A percentile compares a stretch with the other conserved stretches of the same genome.
These are phyloP conservation scores for Pythium plurisporium DNA, from an alignment of 352 stramenopile genomes.

Conservation along the genomic window DNA sequence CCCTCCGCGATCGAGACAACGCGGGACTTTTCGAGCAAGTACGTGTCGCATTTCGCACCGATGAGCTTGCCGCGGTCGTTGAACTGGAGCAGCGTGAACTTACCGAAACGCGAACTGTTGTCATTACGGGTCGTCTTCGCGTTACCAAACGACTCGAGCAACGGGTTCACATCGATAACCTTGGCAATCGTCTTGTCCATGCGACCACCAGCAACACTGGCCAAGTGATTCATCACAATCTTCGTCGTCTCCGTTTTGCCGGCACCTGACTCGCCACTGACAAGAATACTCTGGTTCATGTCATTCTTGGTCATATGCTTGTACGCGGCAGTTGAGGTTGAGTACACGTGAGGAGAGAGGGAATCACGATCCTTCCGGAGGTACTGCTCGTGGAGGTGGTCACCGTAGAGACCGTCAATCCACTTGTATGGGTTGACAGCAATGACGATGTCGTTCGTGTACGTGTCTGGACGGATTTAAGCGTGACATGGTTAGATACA, in stretches of 20 bases:
- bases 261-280: constrained; percentile 83
- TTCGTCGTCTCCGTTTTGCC: constrained; percentile 98
- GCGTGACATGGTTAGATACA: constrained; percentile 5
- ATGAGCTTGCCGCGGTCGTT: constrained; percentile 73
- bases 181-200: constrained; percentile 88
- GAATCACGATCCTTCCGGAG: constrained; percentile 61
- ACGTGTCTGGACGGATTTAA: constrained; percentile 71
- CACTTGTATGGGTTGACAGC: constrained; percentile 97
- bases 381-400: constrained; percentile 84
- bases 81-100: constrained; percentile 84
- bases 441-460: constrained; percentile 97
- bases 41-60: constrained; percentile 71
- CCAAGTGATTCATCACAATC: constrained; percentile 89
- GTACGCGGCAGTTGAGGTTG: constrained; percentile 80
- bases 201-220: constrained; percentile 72
- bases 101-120: constrained; percentile 76
- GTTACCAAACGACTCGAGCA: constrained; percentile 80
- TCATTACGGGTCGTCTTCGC: constrained; percentile 48
- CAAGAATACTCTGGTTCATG: constrained; percentile 85
- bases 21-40: constrained; percentile 83
- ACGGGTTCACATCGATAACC: constrained; percentile 90
- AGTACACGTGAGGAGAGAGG: constrained; percentile 79
- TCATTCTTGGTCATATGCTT: constrained; percentile 76
- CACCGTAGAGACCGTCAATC: constrained; percentile 89
- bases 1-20: constrained; percentile 65